These are phyloP conservation scores for Glomus cerebriforme DNA, from an alignment of 192 early-diverging fungal genomes.

Conservation along the genomic window DNA sequence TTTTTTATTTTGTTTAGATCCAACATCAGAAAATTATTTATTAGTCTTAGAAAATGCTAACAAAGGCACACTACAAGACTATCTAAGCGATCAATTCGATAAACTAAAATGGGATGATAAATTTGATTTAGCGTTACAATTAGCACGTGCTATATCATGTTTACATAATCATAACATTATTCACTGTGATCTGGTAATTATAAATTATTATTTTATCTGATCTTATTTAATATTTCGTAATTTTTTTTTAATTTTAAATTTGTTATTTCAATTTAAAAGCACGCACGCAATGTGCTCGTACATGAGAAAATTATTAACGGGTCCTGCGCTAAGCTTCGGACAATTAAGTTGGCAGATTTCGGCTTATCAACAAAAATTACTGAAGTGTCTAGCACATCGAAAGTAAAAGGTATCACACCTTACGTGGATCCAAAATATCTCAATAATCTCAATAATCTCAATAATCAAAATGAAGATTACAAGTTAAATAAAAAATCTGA, in stretches of 20 bases:
- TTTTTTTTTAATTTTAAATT: too few species aligned
- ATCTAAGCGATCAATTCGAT: too few species aligned
- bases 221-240: neutral
- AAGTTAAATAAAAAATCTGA: neutral
- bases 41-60: too few species aligned
- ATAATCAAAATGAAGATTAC: neutral
- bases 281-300: neutral
- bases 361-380: neutral
- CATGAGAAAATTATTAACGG: neutral
- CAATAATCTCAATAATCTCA: neutral
- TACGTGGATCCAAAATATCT: neutral
- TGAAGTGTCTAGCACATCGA: neutral
- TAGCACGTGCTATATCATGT: too few species aligned
- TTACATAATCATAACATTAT: too few species aligned
- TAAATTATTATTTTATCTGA: too few species aligned
- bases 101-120: too few species aligned
- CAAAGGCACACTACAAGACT: too few species aligned
- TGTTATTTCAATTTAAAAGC: too few species aligned
- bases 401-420: neutral
- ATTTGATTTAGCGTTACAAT: too few species aligned
- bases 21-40: neutral
- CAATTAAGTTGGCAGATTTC: neutral
- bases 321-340: too few species aligned
- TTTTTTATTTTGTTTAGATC: neutral
- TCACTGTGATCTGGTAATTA: too few species aligned